Evolutionary conservation across 495 filamentous ascomycete species (phyloP).

Genomic region (Aspergillus funiculosus): DNA sequence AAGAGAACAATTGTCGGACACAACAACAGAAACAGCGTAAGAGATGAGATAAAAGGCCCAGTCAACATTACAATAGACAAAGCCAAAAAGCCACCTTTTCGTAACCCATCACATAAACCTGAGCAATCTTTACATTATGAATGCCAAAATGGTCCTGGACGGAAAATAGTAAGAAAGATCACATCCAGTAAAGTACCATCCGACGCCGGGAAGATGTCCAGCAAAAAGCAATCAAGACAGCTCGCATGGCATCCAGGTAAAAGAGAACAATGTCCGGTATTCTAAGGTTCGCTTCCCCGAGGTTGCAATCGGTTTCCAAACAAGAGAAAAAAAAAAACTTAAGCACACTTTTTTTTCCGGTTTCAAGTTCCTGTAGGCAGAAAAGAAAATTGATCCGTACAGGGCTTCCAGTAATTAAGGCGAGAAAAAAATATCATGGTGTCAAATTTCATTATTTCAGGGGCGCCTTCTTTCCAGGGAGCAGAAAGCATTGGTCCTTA

Average conservation of each 20-base stretch:
- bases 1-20: slow-evolving; percentile 15
- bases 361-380: slow-evolving; percentile 16
- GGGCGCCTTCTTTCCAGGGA: slow-evolving; percentile 14
- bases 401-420: slow-evolving; percentile 7
- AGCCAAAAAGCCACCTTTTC: slow-evolving; percentile 34
- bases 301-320: slow-evolving; percentile 20
- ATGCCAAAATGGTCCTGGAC: slow-evolving; percentile 9
- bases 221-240: slow-evolving; percentile 16
- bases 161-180: slow-evolving; percentile 10
- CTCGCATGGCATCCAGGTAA: slow-evolving; percentile 19
- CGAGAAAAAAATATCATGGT: slow-evolving; percentile 12
- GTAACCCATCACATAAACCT: slow-evolving; percentile 22
- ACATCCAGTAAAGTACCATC: slow-evolving; percentile 12
- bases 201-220: slow-evolving; percentile 14
- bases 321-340: too few relatives aligned
- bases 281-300: slow-evolving; percentile 18
- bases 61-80: slow-evolving; percentile 22
- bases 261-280: slow-evolving; percentile 20
- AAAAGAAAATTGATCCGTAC: slow-evolving; percentile 13
- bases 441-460: slow-evolving; percentile 22
- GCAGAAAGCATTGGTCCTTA: slow-evolving; percentile 14
- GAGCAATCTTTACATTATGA: slow-evolving; percentile 28
- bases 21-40: slow-evolving; percentile 5
- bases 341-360: slow-evolving; percentile 21
- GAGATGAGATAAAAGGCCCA: slow-evolving; percentile 9